Evolutionary conservation across 352 stramenopile species (phyloP), one percentile per base, ranked within the genome.

Genomic region (Globisporangium canariense): DNA sequence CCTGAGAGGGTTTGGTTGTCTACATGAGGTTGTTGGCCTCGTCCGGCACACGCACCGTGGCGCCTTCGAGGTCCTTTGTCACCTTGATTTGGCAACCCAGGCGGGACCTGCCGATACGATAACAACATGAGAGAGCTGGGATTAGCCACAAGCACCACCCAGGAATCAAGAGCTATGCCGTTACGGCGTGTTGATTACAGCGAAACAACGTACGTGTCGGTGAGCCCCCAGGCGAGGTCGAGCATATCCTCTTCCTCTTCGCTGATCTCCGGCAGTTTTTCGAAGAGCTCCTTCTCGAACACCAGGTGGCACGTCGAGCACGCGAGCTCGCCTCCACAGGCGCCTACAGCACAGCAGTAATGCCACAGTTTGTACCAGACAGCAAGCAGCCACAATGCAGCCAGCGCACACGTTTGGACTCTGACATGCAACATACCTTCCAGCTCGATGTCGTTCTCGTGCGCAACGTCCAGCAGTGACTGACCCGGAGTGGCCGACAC

Each of bases 201-300:
- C 25, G 25, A 28, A 28, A 28, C 25, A 28, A 28, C 25, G 68
- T 74, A 97, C 79, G 94, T 98, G 65, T 98, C 93, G 7, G 91
- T 98, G 60, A 98, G 79, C 1, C 91, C 94, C 85, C 91, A 97
- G 32, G 94, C 94, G 36, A 98, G 66, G 76, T 98, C 94, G 30
- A 98, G 86, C 94, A 98, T 98, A 74, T 98, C 94, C 61, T 98
- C 94, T 65, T 98, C 94, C 58, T 98, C 94, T 71, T 98, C 91
- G 56, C 79, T 86, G 64, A 96, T 91, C 70, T 85, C 75, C 10
- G 91, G 91, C 22, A 98, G 74, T 46, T 83, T 74, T 30, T 96
- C 88, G 60, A 88, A 98, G 38, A 96, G 78, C 20, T 92, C 83
- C 66, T 97, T 83, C 55, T 93, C 83, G 45, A 98, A 94, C 43